Evolutionary conservation across 2,329 filamentous ascomycete species (phyloP), one percentile per base, ranked within the genome.

Genomic region (Neurospora sp.): DNA sequence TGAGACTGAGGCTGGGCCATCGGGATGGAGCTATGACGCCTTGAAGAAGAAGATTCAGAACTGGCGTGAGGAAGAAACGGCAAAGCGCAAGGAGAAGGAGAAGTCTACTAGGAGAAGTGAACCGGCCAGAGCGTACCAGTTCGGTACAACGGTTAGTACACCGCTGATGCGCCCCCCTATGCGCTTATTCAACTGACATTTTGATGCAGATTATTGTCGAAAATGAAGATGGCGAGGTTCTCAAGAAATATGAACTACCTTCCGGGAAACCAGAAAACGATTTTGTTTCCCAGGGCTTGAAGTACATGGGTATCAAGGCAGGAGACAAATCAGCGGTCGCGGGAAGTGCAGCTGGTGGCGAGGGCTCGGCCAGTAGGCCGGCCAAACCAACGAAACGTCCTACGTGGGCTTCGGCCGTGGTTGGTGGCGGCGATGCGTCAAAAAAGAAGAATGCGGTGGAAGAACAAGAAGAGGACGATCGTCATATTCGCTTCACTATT

Each of bases 211-310:
- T 96, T 73, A 95, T 96, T 77, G 91, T 96, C 17, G 92, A 96
- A 80, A 92, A 96, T 72, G 91, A 92, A 78, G 90, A 94, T 75
- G 92, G 92, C 62, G 93, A 96, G 78, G 93, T 96, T 39, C 87
- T 96, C 78, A 94, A 94, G 82, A 89, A 92, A 70, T 94, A 93
- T 77, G 90, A 94, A 73, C 85, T 95, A 38, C 90, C 91, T 0
- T 81, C 84, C 0, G 80, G 86, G 36, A 87, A 84, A 72, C 72
- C 74, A 0, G 82, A 83, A 13, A 78, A 74, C 19, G 80, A 79
- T 62, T 72, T 80, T 19, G 76, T 85, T 38, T 79, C 80, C 19
- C 80, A 83, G 33, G 80, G 85, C 69, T 79, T 87, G 42, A 87
- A 86, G 75, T 85, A 85, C 70, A 84, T 87, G 77, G 85, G 86